Conservation (phyloP, 495 filamentous ascomycete genomes). For the Daldinia childiae region DNA sequence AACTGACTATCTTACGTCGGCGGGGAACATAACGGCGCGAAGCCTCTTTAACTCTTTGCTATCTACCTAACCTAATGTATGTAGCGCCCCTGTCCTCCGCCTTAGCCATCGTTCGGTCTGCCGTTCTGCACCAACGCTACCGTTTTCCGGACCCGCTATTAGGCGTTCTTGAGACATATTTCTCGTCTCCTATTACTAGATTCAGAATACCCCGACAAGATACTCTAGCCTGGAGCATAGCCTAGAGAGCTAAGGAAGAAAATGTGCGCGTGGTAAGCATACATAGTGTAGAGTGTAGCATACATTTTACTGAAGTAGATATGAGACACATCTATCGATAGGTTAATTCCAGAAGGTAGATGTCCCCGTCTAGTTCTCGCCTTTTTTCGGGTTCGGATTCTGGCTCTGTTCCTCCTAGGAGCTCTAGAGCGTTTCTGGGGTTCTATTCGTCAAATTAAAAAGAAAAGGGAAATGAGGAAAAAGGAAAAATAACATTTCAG, state of each 20-base stretch:
- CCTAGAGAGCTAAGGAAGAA: constrained; percentile 14
- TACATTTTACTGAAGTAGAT: not conserved
- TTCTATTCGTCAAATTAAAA: constrained; percentile 7
- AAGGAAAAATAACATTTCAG: constrained; percentile 1
- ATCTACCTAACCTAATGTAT: too few relatives aligned
- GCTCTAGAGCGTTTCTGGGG: constrained; percentile 22
- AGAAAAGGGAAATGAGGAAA: constrained; percentile 19
- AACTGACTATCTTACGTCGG: constrained; percentile 23
- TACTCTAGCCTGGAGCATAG: constrained; percentile 30
- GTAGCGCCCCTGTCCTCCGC: constrained; percentile 16
- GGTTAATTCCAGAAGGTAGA: constrained; percentile 28
- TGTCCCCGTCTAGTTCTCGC: not conserved
- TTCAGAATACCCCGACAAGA: constrained; percentile 42
- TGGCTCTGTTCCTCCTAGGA: not conserved
- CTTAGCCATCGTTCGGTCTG: constrained; percentile 29
- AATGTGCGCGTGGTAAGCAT: not conserved
- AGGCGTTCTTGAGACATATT: constrained; percentile 44
- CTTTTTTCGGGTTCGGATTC: constrained; percentile 1
- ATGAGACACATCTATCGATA: constrained; percentile 24
- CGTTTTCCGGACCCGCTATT: constrained; percentile 43
- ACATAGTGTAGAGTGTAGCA: not conserved
- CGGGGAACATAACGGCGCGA: constrained; percentile 29
- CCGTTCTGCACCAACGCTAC: constrained; percentile 35
- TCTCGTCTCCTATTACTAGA: constrained; percentile 48
- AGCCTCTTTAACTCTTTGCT: constrained; percentile 12